Evolutionary conservation across 2,329 filamentous ascomycete species (phyloP).

Genomic region (Plenodomus tracheiphilus): DNA sequence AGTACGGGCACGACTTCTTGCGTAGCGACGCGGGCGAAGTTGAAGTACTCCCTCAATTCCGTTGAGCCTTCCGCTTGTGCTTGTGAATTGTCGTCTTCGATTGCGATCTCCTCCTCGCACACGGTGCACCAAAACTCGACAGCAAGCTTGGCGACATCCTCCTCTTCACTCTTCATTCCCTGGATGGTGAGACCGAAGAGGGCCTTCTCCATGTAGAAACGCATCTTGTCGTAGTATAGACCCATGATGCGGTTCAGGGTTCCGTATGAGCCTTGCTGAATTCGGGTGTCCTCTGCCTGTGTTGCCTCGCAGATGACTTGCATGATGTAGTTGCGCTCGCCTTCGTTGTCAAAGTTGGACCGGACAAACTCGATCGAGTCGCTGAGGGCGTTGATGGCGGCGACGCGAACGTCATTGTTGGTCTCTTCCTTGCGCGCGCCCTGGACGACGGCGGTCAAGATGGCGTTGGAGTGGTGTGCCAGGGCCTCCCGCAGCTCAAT

Average conservation of each 20-base stretch:
- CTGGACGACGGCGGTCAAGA: conserved; percentile 95
- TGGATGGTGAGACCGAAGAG: conserved; percentile 96
- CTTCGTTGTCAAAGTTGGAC: conserved; percentile 98
- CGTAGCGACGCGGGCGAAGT: conserved; percentile 91
- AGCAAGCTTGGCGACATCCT: conserved; percentile 96
- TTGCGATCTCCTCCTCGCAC: conserved; percentile 96
- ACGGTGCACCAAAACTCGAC: conserved; percentile 99
- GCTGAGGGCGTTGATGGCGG: conserved; percentile 89
- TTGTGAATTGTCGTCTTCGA: conserved; percentile 90
- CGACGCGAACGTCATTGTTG: conserved; percentile 86
- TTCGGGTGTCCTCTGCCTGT: conserved; percentile 84
- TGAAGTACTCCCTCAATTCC: conserved; percentile 89
- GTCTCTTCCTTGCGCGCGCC: conserved; percentile 95
- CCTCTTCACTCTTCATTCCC: conserved; percentile 97
- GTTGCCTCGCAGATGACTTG: conserved; percentile 99
- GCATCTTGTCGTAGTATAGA: conserved; percentile 99
- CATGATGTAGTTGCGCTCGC: conserved; percentile 99
- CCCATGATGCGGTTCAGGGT: conserved; percentile 99
- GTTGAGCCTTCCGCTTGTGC: conserved; percentile 72
- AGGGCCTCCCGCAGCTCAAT: conserved; percentile 79
- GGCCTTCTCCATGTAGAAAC: conserved; percentile 99
- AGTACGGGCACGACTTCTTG: conserved; percentile 93
- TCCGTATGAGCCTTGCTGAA: conserved; percentile 95
- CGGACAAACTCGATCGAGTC: conserved; percentile 97
- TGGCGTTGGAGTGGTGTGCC: conserved; percentile 90